phyloP scores from a whole-genome alignment of 2,329 filamentous ascomycete genomes.

The Pseudonectria foliicola region DNA sequence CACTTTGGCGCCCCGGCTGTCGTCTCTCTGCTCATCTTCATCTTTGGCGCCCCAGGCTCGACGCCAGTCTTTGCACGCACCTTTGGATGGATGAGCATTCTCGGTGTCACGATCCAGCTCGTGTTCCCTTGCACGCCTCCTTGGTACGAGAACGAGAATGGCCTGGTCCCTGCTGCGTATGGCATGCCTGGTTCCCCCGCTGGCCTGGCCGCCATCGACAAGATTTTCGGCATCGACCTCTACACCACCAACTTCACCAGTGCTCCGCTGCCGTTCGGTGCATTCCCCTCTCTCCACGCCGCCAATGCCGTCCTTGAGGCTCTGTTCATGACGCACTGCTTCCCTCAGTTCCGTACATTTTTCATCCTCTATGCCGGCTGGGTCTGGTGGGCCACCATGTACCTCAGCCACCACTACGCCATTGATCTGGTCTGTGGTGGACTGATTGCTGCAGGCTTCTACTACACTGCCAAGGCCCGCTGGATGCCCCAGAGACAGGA shows the following conservation, averaged over 20 bases:
- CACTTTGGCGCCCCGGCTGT: slow-evolving; percentile 84
- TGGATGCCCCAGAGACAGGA: slow-evolving; percentile 77
- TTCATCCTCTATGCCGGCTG: slow-evolving; percentile 82
- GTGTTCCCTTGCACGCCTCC: slow-evolving; percentile 90
- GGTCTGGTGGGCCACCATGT: slow-evolving; percentile 99
- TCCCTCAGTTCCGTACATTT: slow-evolving; percentile 72
- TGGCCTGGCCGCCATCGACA: slow-evolving; percentile 80
- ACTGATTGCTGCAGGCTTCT: slow-evolving; percentile 68
- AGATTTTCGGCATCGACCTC: slow-evolving; percentile 82
- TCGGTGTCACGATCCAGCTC: slow-evolving; percentile 81
- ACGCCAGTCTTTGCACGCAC: slow-evolving; percentile 76
- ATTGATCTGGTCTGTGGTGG: slow-evolving; percentile 86
- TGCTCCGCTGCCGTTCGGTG: slow-evolving; percentile 87
- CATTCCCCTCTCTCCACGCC: slow-evolving; percentile 89
- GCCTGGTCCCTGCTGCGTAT: slow-evolving; percentile 85
- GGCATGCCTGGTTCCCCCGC: slow-evolving; percentile 85
- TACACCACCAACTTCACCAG: slow-evolving; percentile 90
- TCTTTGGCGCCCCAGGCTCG: slow-evolving; percentile 81
- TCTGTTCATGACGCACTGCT: slow-evolving; percentile 87
- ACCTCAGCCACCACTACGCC: slow-evolving; percentile 93
- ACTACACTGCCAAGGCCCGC: slow-evolving; percentile 72
- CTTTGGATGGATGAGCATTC: slow-evolving; percentile 89
- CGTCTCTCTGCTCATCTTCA: slow-evolving; percentile 71
- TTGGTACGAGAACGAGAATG: slow-evolving; percentile 94
- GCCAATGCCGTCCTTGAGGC: slow-evolving; percentile 84